Evolutionary conservation across 306 rosid species (phyloP).

Genomic region (Rosa chinensis): DNA sequence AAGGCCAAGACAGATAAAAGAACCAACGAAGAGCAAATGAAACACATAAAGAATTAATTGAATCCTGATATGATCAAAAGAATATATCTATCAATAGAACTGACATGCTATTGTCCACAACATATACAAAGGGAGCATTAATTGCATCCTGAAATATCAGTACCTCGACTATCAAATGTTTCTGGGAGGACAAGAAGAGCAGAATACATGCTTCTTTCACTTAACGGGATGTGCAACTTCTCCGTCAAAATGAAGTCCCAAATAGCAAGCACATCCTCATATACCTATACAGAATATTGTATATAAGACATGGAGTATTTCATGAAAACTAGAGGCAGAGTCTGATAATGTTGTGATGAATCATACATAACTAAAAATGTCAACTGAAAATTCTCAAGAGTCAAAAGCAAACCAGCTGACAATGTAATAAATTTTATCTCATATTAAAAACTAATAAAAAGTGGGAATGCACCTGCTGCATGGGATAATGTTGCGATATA

Average conservation of each 20-base stretch:
- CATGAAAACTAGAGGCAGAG: neutral
- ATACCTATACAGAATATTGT: slow-evolving; percentile 53
- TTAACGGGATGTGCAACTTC: slow-evolving; percentile 71
- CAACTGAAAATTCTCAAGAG: neutral
- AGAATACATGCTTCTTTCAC: slow-evolving; percentile 74
- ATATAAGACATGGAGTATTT: slow-evolving; percentile 9
- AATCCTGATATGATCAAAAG: neutral
- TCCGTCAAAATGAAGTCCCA: slow-evolving; percentile 95
- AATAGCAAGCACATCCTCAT: slow-evolving; percentile 76
- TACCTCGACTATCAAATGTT: slow-evolving; percentile 92
- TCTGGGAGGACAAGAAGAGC: slow-evolving; percentile 87
- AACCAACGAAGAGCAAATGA: neutral
- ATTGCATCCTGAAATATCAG: neutral
- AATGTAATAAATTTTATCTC: neutral
- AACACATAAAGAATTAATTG: neutral
- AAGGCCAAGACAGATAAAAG: neutral
- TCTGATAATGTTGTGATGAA: neutral
- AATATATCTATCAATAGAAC: neutral
- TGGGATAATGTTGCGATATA: slow-evolving; percentile 79
- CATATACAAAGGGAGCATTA: neutral
- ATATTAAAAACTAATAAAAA: slow-evolving; percentile 13
- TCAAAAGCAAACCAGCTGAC: neutral
- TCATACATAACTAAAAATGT: neutral
- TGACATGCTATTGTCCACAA: neutral
- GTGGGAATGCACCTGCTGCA: slow-evolving; percentile 78